These are phyloP conservation scores for Citrus reticulata DNA, from an alignment of 345 rosid genomes.

Conservation along the genomic window DNA sequence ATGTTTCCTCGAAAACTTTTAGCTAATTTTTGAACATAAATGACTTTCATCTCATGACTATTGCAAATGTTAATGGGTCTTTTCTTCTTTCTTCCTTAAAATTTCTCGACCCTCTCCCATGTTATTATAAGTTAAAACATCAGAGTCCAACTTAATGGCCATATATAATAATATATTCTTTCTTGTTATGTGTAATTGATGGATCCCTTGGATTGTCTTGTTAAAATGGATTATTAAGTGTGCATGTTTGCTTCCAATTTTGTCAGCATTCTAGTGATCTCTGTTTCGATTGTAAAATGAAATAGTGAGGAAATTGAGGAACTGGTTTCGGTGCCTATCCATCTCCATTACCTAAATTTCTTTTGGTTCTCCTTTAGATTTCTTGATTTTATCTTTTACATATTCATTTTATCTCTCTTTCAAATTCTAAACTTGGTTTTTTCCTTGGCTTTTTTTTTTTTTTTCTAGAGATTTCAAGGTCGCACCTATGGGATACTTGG, in stretches of 20 bases:
- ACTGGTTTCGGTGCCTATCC: not conserved
- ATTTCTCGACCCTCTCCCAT: not conserved
- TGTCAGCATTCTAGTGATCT: not conserved
- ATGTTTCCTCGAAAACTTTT: not conserved
- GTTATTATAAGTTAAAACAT: not conserved
- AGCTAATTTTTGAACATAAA: not conserved
- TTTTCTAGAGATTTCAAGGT: slow-evolving; percentile 85
- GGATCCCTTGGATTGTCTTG: not conserved
- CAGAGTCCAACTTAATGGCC: not conserved
- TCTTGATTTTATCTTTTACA: not conserved
- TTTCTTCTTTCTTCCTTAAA: not conserved
- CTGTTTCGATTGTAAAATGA: not conserved
- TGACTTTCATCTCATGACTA: not conserved
- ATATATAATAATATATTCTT: not conserved
- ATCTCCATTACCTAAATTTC: not conserved
- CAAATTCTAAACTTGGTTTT: not conserved
- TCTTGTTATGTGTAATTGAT: not conserved
- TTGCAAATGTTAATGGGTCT: not conserved
- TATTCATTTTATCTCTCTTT: not conserved
- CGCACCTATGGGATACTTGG: slow-evolving; percentile 83
- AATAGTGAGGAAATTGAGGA: not conserved
- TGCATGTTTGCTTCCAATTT: not conserved
- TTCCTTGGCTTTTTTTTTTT: not conserved
- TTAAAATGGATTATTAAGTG: not conserved
- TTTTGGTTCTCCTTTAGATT: not conserved